These are phyloP conservation scores for Metschnikowia baotianmanensis DNA, from an alignment of 805 yeast species.

Conservation along the genomic window DNA sequence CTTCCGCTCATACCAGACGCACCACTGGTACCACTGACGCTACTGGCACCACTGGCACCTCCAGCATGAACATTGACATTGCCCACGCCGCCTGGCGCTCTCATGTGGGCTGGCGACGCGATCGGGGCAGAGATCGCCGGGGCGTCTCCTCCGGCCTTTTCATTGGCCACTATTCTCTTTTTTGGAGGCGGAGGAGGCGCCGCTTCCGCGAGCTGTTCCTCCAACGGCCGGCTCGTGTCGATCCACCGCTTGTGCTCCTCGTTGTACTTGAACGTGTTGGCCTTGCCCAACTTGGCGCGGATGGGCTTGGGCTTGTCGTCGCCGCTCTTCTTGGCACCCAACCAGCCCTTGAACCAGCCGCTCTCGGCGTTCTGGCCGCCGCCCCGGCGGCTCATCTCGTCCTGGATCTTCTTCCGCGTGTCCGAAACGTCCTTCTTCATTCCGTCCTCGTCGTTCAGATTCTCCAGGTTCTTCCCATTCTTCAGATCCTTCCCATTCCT, in stretches of 20 bases:
- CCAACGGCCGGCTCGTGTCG: conserved; percentile 62
- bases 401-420: conserved; percentile 18
- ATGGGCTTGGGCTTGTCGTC: conserved; percentile 64
- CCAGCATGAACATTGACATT: too few species aligned
- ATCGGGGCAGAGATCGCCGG: conserved; percentile 12
- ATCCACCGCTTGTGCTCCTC: conserved; percentile 87
- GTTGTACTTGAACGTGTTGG: conserved; percentile 69
- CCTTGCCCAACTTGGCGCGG: conserved; percentile 82
- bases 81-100: conserved; percentile 8
- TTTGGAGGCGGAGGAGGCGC: conserved; percentile 70
- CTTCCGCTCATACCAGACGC: conserved; percentile 26
- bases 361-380: conserved; percentile 21
- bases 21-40: too few species aligned
- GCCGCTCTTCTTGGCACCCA: conserved; percentile 37
- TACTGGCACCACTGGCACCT: too few species aligned
- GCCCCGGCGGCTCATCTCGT: conserved; percentile 17
- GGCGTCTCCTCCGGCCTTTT: conserved; percentile 9
- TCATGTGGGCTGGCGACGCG: conserved; percentile 15
- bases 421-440: conserved; percentile 29
- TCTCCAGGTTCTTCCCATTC: conserved; percentile 30
- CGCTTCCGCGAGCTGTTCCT: conserved; percentile 54
- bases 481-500: too few species aligned
- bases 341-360: conserved; percentile 51
- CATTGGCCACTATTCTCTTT: conserved; percentile 26
- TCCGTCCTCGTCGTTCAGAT: too few species aligned